Conservation (phyloP, 257 asterid genomes). For the Cynanchum wilfordii region DNA sequence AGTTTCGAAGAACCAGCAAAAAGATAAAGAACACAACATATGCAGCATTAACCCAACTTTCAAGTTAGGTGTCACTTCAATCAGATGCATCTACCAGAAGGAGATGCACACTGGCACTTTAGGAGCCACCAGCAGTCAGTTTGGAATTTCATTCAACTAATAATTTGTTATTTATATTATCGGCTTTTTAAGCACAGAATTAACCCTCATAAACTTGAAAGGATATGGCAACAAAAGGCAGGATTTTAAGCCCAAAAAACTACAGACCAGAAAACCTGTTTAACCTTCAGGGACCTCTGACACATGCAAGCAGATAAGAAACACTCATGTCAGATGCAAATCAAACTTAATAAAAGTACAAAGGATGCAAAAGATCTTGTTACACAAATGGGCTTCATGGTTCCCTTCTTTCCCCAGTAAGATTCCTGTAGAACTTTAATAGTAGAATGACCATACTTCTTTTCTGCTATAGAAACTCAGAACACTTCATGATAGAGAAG, state of each 20-base stretch:
- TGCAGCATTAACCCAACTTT: background rate
- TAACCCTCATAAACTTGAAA: background rate
- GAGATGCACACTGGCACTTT: background rate
- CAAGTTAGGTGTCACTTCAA: background rate
- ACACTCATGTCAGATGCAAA: background rate
- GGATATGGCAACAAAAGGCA: background rate
- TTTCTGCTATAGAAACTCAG: background rate
- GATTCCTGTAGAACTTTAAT: background rate
- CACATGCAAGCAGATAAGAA: background rate
- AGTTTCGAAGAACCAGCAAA: background rate
- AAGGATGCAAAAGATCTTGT: background rate
- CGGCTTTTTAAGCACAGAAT: background rate
- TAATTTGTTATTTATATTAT: background rate
- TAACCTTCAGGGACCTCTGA: background rate
- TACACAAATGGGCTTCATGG: background rate
- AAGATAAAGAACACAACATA: background rate
- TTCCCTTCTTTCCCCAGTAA: background rate
- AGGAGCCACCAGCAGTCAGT: background rate
- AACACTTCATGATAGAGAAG: background rate
- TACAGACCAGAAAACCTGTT: background rate
- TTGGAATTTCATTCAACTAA: background rate
- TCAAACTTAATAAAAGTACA: background rate
- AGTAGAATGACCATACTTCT: background rate
- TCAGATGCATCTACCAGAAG: background rate
- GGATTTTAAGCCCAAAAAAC: background rate